phyloP scores from a whole-genome alignment of 148 eudicot genomes.

The Heliamphora exappendiculata region DNA sequence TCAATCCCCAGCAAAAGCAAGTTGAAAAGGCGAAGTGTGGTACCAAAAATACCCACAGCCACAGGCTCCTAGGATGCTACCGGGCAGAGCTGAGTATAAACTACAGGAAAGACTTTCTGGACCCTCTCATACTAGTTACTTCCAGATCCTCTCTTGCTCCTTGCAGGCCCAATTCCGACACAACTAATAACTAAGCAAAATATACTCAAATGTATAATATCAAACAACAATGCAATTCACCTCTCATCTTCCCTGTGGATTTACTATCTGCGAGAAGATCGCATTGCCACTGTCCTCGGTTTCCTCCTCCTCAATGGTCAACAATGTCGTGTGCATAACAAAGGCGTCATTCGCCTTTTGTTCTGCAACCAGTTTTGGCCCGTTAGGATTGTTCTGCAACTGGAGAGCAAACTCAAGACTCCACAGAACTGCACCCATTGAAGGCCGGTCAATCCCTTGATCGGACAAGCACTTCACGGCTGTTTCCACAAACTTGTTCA shows the following conservation, averaged over 20 bases:
- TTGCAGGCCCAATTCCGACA: not conserved
- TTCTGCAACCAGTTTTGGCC: not conserved
- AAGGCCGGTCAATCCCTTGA: constrained; percentile 19
- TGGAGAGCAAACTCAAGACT: constrained; percentile 21
- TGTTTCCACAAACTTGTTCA: constrained; percentile 14
- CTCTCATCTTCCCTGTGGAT: constrained; percentile 12
- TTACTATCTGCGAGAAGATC: constrained; percentile 14
- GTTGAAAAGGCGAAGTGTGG: no score
- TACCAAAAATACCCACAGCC: no score
- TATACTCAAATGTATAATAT: not conserved
- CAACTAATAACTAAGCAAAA: not conserved
- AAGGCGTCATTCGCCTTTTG: not conserved
- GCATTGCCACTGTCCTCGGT: constrained; percentile 2
- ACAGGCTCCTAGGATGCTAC: no score
- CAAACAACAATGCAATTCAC: not conserved
- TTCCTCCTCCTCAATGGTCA: not conserved
- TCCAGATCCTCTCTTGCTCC: not conserved
- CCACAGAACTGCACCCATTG: constrained; percentile 14
- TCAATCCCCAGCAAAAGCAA: no score
- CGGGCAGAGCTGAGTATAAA: no score
- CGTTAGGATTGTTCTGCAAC: constrained; percentile 6
- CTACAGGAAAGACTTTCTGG: no score
- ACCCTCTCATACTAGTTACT: no score
- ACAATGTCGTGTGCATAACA: not conserved
- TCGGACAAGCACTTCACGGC: constrained; percentile 16